A percentile compares a stretch with the other conserved stretches of the same genome.
These are phyloP conservation scores for Acanthochlamys bracteata DNA, from an alignment of 106 monocot genomes.

Conservation along the genomic window DNA sequence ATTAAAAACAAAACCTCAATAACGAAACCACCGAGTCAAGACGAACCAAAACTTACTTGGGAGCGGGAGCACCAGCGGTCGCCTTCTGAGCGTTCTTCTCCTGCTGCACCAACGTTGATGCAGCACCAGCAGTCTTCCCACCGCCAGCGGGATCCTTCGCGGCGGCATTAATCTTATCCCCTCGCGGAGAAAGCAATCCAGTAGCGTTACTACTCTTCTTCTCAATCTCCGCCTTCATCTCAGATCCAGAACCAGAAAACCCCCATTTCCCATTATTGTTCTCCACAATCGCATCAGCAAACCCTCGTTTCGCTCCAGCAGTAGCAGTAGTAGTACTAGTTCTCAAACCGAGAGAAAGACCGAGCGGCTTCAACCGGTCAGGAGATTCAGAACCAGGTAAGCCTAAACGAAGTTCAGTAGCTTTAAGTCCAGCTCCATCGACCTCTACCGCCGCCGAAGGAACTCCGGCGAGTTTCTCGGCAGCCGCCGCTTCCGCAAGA, in stretches of 20 bases:
- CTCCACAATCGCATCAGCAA: slow-evolving; percentile 17
- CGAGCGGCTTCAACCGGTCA: slow-evolving; percentile 18
- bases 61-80: slow-evolving; percentile 15
- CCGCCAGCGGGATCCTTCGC: slow-evolving; percentile 3
- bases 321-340: slow-evolving; percentile 6
- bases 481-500: slow-evolving; percentile 18
- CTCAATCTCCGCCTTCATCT: slow-evolving; percentile 3
- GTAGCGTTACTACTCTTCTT: slow-evolving; percentile 13
- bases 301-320: slow-evolving; percentile 61
- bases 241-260: slow-evolving; percentile 5
- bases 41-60: slow-evolving; percentile 37
- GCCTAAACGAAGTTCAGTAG: slow-evolving; percentile 79
- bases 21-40: background rate
- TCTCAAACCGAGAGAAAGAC: slow-evolving; percentile 29
- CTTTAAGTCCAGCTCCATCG: slow-evolving; percentile 22
- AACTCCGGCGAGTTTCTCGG: slow-evolving; percentile 7
- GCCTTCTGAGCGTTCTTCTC: slow-evolving; percentile 36
- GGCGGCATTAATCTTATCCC: background rate
- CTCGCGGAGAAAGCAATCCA: slow-evolving; percentile 6
- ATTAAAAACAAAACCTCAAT: too few relatives aligned
- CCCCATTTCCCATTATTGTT: slow-evolving; percentile 2
- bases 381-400: slow-evolving; percentile 65
- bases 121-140: background rate
- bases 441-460: background rate
- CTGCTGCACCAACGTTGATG: slow-evolving; percentile 5